Conservation (phyloP, 805 yeast species). For the Cyberlindnera sargentensis region DNA sequence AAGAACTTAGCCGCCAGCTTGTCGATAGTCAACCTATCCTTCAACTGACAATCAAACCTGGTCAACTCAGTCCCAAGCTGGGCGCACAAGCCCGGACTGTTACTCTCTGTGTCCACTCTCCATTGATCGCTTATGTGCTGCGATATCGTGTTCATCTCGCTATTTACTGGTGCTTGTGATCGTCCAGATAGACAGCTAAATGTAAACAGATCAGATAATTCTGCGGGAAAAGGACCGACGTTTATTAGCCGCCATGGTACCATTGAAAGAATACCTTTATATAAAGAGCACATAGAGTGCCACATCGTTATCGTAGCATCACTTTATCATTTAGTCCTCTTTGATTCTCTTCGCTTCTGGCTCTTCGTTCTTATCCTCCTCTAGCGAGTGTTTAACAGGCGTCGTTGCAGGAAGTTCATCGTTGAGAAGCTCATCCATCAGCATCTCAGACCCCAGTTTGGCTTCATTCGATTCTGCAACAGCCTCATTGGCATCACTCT, state of each 20-base stretch:
- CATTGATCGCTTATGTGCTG: too few relatives aligned
- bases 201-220: too few relatives aligned
- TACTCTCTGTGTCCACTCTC: too few relatives aligned
- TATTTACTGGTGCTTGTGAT: too few relatives aligned
- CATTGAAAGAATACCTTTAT: background rate
- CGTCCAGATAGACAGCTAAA: too few relatives aligned
- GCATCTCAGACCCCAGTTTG: background rate
- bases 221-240: too few relatives aligned
- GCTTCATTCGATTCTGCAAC: background rate
- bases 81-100: too few relatives aligned
- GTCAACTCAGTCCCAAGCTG: background rate
- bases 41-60: conserved; percentile 1
- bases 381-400: background rate
- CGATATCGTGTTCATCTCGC: too few relatives aligned
- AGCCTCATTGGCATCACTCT: too few relatives aligned
- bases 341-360: background rate
- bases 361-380: background rate
- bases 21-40: conserved; percentile 6
- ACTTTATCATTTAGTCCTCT: background rate
- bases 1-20: conserved; percentile 9
- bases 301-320: too few relatives aligned
- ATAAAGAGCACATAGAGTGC: background rate
- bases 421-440: background rate
- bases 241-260: too few relatives aligned
- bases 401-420: background rate